Conservation (phyloP, 2,329 filamentous ascomycete genomes). For the Botrytis byssoidea region DNA sequence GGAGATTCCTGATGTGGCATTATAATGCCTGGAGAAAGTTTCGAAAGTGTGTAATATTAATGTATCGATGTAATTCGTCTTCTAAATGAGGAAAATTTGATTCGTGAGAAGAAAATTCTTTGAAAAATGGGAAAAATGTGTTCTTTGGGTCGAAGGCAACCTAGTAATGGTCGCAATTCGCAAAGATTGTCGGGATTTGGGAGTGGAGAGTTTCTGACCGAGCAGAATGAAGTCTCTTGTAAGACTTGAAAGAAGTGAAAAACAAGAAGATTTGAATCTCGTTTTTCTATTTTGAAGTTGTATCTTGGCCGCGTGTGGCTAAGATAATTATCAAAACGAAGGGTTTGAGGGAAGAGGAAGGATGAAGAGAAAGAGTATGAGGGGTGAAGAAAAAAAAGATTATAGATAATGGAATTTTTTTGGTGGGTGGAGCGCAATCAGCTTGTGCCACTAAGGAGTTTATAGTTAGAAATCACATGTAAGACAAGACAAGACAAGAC, state of each 20-base stretch:
- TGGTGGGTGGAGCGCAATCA: neutral
- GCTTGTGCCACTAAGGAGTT: neutral
- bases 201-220: slow-evolving; percentile 35
- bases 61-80: slow-evolving; percentile 7
- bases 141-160: slow-evolving; percentile 32
- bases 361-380: slow-evolving; percentile 1
- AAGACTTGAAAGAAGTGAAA: neutral
- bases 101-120: slow-evolving; percentile 14
- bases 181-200: slow-evolving; percentile 19
- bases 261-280: slow-evolving; percentile 22
- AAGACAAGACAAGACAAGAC: neutral
- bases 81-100: slow-evolving; percentile 25
- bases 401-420: slow-evolving; percentile 15
- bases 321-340: slow-evolving; percentile 18
- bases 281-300: slow-evolving; percentile 24
- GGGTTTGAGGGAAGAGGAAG: slow-evolving; percentile 26
- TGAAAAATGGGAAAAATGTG: slow-evolving; percentile 30
- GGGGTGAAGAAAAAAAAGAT: slow-evolving; percentile 17
- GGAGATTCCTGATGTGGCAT: slow-evolving; percentile 50
- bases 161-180: slow-evolving; percentile 28
- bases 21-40: slow-evolving; percentile 36
- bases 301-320: slow-evolving; percentile 39
- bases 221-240: slow-evolving; percentile 25
- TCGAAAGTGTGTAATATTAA: slow-evolving; percentile 25
- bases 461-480: neutral